phyloP scores from a whole-genome alignment of 2,329 filamentous ascomycete genomes.

The Chaetomium olivaceum region DNA sequence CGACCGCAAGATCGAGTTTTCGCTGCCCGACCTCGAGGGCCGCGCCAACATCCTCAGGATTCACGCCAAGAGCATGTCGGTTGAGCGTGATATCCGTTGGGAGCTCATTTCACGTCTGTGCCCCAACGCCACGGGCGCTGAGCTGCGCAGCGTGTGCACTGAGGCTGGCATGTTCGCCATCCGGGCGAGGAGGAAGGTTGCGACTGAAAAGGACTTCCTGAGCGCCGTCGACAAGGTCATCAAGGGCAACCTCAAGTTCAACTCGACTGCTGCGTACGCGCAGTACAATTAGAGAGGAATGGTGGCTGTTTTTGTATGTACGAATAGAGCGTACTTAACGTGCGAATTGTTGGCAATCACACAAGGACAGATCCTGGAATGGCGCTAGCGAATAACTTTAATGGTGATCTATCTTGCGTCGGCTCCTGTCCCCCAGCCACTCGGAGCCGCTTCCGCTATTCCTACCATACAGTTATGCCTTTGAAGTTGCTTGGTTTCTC shows the following conservation, averaged over 20 bases:
- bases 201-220: constrained; percentile 97
- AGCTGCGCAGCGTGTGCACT: constrained; percentile 93
- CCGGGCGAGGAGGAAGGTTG: constrained; percentile 90
- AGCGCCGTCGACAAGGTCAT: constrained; percentile 99
- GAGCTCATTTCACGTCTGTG: constrained; percentile 96
- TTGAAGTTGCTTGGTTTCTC: neutral
- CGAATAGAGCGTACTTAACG: constrained; percentile 19
- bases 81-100: constrained; percentile 98
- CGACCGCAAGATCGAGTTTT: constrained; percentile 98
- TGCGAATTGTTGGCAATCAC: neutral
- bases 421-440: neutral
- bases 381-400: constrained; percentile 3
- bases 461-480: neutral
- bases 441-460: neutral
- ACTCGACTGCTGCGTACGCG: constrained; percentile 96
- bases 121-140: constrained; percentile 95
- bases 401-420: neutral
- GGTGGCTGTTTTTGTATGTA: constrained; percentile 28
- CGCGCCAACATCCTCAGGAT: constrained; percentile 97
- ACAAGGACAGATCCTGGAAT: neutral
- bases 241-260: constrained; percentile 99
- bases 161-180: constrained; percentile 99
- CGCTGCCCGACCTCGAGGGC: constrained; percentile 92
- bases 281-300: constrained; percentile 81
- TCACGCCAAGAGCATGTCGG: constrained; percentile 99